Percentiles rank a stretch among this genome's conserved stretches.
phyloP scores from a whole-genome alignment of 495 filamentous ascomycete species.

The Aspergillus bertholletiae region DNA sequence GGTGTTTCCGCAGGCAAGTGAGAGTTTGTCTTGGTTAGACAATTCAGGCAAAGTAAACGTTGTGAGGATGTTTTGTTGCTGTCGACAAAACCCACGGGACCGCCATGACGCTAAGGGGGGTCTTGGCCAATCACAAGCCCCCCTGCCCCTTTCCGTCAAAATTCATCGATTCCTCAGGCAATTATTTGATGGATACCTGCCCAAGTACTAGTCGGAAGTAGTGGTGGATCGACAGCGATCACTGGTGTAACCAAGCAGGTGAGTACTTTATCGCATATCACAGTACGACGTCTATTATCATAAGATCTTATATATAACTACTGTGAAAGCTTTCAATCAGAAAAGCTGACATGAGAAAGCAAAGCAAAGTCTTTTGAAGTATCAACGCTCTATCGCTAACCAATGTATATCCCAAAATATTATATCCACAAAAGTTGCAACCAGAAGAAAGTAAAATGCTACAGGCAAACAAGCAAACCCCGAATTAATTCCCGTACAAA shows the following conservation, averaged over 20 bases:
- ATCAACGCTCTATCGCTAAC: conserved; percentile 12
- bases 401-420: conserved; percentile 11
- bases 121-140: conserved; percentile 25
- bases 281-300: too few species aligned
- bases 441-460: conserved; percentile 11
- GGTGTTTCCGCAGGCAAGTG: conserved; percentile 12
- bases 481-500: background rate
- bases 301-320: too few species aligned
- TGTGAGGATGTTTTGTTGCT: conserved; percentile 37
- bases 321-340: too few species aligned
- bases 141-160: conserved; percentile 16
- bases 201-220: too few species aligned
- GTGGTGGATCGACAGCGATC: background rate
- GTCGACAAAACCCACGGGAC: conserved; percentile 40
- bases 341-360: too few species aligned
- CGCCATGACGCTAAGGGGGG: conserved; percentile 24
- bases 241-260: background rate
- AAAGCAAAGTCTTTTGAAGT: too few species aligned
- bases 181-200: background rate
- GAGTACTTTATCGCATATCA: too few species aligned
- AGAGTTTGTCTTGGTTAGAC: conserved; percentile 22
- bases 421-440: conserved; percentile 2
- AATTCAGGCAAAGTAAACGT: conserved; percentile 26
- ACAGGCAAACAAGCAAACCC: conserved; percentile 11
- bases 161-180: conserved; percentile 15